Evolutionary conservation across 257 asterid genomes (phyloP).

Genomic region (Rhazya stricta): DNA sequence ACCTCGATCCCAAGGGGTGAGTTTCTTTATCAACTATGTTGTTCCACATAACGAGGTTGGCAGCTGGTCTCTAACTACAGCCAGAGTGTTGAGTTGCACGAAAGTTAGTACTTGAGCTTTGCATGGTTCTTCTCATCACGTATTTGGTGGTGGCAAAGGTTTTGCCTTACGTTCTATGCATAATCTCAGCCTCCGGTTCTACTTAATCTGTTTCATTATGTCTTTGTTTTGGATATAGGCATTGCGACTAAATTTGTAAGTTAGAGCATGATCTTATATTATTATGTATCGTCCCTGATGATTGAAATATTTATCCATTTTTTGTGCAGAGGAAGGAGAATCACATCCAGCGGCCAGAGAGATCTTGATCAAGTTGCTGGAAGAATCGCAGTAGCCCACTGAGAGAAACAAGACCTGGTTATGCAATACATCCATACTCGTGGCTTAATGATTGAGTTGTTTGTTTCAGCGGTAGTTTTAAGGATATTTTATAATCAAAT

Average conservation of each 20-base stretch:
- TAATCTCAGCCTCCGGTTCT: background rate
- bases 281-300: background rate
- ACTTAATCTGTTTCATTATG: background rate
- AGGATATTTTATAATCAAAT: background rate
- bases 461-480: slow-evolving; percentile 20
- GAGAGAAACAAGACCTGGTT: background rate
- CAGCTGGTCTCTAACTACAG: background rate
- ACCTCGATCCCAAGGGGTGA: slow-evolving; percentile 75
- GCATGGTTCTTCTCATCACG: background rate
- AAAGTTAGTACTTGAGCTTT: background rate
- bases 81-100: background rate
- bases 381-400: slow-evolving; percentile 45
- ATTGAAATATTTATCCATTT: background rate
- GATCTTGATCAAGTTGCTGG: slow-evolving; percentile 98
- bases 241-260: background rate
- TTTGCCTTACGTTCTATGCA: background rate
- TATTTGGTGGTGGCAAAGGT: background rate
- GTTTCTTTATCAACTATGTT: slow-evolving; percentile 7
- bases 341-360: slow-evolving; percentile 80
- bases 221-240: background rate
- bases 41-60: background rate
- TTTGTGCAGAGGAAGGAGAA: slow-evolving; percentile 64
- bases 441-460: background rate
- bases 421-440: slow-evolving; percentile 7
- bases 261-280: background rate